These are phyloP conservation scores for Kwoniella pini DNA, from an alignment of 768 basidiomycete species.

Conservation along the genomic window DNA sequence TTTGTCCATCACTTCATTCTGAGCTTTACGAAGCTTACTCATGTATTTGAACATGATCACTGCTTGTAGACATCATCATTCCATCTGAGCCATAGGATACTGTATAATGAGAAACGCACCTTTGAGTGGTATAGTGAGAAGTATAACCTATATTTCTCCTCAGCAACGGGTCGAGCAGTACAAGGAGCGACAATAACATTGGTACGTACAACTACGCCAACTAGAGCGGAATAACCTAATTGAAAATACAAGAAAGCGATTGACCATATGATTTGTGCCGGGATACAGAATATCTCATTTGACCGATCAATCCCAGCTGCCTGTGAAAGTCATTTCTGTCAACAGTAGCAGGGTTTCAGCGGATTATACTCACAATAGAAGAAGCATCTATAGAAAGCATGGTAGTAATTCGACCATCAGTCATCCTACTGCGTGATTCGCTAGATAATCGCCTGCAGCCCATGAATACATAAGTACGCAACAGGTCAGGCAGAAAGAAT, in stretches of 20 bases:
- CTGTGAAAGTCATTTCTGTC: neutral
- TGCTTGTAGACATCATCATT: too few relatives aligned
- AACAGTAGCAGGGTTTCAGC: too few relatives aligned
- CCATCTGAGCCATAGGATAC: too few relatives aligned
- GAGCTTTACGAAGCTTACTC: conserved; percentile 26
- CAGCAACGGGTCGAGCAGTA: neutral
- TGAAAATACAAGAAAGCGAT: conserved; percentile 66
- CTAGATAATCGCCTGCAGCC: conserved; percentile 66
- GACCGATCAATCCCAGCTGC: neutral
- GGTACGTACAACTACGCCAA: conserved; percentile 54
- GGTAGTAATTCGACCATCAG: conserved; percentile 68
- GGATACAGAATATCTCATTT: conserved; percentile 6
- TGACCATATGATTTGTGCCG: conserved; percentile 63
- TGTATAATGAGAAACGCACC: too few relatives aligned
- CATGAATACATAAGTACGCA: too few relatives aligned
- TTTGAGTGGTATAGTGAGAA: conserved; percentile 65
- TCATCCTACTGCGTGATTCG: conserved; percentile 62
- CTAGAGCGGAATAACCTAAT: conserved; percentile 72
- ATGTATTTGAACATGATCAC: conserved; percentile 2
- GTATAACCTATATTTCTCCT: conserved; percentile 44
- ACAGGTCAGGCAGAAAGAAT: too few relatives aligned
- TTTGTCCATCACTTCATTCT: conserved; percentile 65
- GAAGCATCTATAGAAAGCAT: conserved; percentile 60
- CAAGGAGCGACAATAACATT: neutral
- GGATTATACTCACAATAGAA: neutral